Evolutionary conservation across 2,329 filamentous ascomycete species (phyloP), one percentile per base, ranked within the genome.

Genomic region (Fusarium chlamydosporum): DNA sequence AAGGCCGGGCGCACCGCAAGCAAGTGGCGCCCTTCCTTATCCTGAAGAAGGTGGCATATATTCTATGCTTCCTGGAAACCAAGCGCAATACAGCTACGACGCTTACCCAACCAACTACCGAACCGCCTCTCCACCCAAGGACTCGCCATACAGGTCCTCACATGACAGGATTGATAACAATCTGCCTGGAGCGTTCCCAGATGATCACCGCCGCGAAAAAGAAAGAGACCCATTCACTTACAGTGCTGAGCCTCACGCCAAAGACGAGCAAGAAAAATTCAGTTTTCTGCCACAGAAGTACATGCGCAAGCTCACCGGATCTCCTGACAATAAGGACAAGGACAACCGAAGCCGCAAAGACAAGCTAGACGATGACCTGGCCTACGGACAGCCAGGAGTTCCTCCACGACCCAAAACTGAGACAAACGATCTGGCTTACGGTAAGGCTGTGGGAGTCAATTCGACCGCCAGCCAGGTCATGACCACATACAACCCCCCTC

Each of bases 201-300:
- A 76, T 11, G 77, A 79, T 31, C 75, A 75, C 7, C 74, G 76
- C 51, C 69, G 56, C 55, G 71, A 69, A 38, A 52, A 75, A 76
- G 54, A 76, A 16, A 72, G 72, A 57, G 70, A 68, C 35, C 63
- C 71, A 29, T 68, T 61, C 31, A 38, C 48, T 42, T 67, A 62
- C 47, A 68, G 70, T 26, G 57, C 43, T 27, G 56, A 55, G 8
- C 60, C 51, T 12, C 55, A 42, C 35, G 42, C 58, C 31, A 66
- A 70, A 50, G 62, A 72, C 42, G 76, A 76, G 18, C 78, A 81
- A 11, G 77, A 82, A 51, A 79, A 76, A 68, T 73, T 85, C 46
- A 80, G 81, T 57, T 83, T 79, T 67, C 74, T 85, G 37, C 84
- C 84, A 2, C 79, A 81, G 64, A 86, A 85, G 70, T 85, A 86